Base-by-base conservation (phyloP, 345 rosid genomes). In the Cardamine occulta region DNA sequence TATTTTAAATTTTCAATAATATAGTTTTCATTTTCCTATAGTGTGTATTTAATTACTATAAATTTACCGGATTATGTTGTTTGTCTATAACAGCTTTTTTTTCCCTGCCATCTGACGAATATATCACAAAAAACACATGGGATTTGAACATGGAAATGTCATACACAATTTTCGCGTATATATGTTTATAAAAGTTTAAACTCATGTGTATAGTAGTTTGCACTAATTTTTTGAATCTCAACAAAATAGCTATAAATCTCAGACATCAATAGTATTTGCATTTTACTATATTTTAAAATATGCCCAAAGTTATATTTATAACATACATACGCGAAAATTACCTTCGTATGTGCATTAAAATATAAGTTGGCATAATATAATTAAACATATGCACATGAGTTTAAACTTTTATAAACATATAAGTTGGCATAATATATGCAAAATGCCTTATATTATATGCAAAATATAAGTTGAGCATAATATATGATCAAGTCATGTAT, bases 401-500 rank as follows among this genome's bases (percentile, higher is more conserved):
- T 19, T 19, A 19, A 19, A 19, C 19, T 19, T 29, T 3, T 3
- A 29, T 29, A 29, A 3, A 29, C 4, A 29, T 49, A 17, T 3
- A 8, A 53, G 15, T 2, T 18, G 52, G 31, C 11, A 63, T 24
- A 42, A 73, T 40, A 40, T 45, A 64, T 14, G 10, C 23, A 29
- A 54, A 63, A 73, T 5, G 56, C 28, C 57, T 31, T 54, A 21
- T 29, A 29, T 24, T 24, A 1, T 24, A 28, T 28, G 4, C 5
- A 4, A 24, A 1, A 24, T 24, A 24, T 24, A 24, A 24, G 26
- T 24, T 24, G 26, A 31, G 6, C 7, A 32, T 32, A 32, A 32
- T 32, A 32, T 6, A 32, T 45, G 55, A 32, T 52, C 14, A 55
- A 73, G 65, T 44, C 18, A 64, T 54, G 48, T 54, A 63, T 42